Evolutionary conservation across 1,139 yeast species (phyloP), one percentile per base, ranked within the genome.

Genomic region (Meyerozyma guilliermondii): DNA sequence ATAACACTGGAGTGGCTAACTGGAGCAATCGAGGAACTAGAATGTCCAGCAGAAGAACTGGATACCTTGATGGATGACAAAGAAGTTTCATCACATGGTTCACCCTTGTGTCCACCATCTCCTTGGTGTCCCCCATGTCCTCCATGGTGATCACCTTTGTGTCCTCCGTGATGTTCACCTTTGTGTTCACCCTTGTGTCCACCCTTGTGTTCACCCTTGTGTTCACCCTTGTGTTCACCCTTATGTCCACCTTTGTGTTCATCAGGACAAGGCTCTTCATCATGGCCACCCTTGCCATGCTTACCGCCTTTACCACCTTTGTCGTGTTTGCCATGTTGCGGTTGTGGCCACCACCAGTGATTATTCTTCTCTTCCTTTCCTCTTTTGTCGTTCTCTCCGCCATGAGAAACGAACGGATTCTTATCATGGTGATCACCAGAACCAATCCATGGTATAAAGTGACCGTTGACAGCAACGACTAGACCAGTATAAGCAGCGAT

Each of bases 381-480:
- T 17, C 16, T 16, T 10, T 4, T n/a, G 8, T 27, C 30, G 14
- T 7, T 2, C 18, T 31, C 9, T 10, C 16, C 18, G 14, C 5
- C 35, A 6, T 10, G 20, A 5, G 17, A 20, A 5, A 7, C 35
- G 10, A 17, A 31, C n/a, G n/a, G n/a, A n/a, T n/a, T n/a, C 16
- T 27, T 7, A n/a, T 27, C 14, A 27, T 13, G n/a, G 30, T 13
- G n/a, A 13, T 27, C 7, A n/a, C 14, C 30, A 27, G 18, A 13
- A n/a, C n/a, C 17, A 31, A 16, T 13, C 35, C 35, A 31, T 31
- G 35, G 35, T 13, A 31, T n/a, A 16, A 31, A 31, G 35, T 31
- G 35, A 2, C 35, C 35, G 16, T 31, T 31, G 35, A 31, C 35
- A 5, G 35, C 14, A 14, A 16, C 35, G n/a, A 20, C 20, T 10